Conservation (phyloP, 805 yeast species). For the Candida schatavii region DNA sequence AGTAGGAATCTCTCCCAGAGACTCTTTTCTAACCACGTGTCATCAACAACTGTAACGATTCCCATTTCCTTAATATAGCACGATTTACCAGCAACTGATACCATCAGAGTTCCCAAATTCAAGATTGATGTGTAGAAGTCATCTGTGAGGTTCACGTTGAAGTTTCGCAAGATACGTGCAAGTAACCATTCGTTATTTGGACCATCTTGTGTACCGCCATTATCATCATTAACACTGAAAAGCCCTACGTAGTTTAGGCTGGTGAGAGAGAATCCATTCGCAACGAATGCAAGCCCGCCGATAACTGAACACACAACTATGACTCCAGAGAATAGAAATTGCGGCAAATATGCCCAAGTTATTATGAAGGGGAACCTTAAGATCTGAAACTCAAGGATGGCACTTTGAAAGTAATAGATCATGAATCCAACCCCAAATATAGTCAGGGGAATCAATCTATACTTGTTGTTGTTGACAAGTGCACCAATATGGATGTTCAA, state of each 20-base stretch:
- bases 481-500: slow-evolving; percentile 63
- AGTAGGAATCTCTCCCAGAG: slow-evolving; percentile 15
- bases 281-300: slow-evolving; percentile 55
- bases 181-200: slow-evolving; percentile 12
- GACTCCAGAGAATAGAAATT: slow-evolving; percentile 51
- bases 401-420: slow-evolving; percentile 26
- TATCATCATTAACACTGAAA: slow-evolving; percentile 24
- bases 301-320: slow-evolving; percentile 51
- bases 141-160: slow-evolving; percentile 46
- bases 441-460: slow-evolving; percentile 62
- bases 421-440: slow-evolving; percentile 55
- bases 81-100: slow-evolving; percentile 65
- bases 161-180: slow-evolving; percentile 18
- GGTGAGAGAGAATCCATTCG: slow-evolving; percentile 43
- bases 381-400: background rate
- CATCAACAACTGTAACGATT: slow-evolving; percentile 42
- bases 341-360: slow-evolving; percentile 63
- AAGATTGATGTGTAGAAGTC: slow-evolving; percentile 65
- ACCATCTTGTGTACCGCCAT: slow-evolving; percentile 20
- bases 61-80: slow-evolving; percentile 62
- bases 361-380: slow-evolving; percentile 54
- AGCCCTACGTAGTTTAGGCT: slow-evolving; percentile 37
- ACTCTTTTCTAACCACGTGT: slow-evolving; percentile 54
- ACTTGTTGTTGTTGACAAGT: slow-evolving; percentile 47
- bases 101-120: slow-evolving; percentile 59